Conservation (phyloP, 2,329 filamentous ascomycete genomes). For the Raffaelea albimanens region DNA sequence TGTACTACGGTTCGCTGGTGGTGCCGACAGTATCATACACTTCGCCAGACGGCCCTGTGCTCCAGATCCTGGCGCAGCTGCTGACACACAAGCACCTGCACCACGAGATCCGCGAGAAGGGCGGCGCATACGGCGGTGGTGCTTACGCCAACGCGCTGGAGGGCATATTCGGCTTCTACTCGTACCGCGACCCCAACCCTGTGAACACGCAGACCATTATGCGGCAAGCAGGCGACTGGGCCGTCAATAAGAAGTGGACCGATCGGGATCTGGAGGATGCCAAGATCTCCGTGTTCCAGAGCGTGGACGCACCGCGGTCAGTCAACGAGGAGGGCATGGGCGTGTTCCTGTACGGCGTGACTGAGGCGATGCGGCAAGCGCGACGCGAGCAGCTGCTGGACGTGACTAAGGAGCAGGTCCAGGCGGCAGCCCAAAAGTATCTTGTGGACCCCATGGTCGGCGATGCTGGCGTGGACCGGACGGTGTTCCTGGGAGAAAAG, state of each 20-base stretch:
- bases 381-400: constrained; percentile 79
- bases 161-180: constrained; percentile 89
- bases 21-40: constrained; percentile 79
- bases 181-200: constrained; percentile 93
- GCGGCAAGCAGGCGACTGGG: constrained; percentile 73
- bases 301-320: constrained; percentile 76
- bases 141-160: constrained; percentile 73
- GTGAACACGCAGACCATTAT: constrained; percentile 81
- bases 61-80: constrained; percentile 83
- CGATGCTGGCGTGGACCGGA: constrained; percentile 44
- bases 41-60: constrained; percentile 62
- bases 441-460: constrained; percentile 55
- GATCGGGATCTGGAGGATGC: constrained; percentile 87
- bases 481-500: constrained; percentile 73
- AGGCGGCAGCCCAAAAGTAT: constrained; percentile 71
- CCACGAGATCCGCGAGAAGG: constrained; percentile 95
- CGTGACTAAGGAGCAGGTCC: constrained; percentile 72
- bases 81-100: constrained; percentile 95
- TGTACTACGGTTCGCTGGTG: constrained; percentile 83
- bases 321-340: constrained; percentile 84
- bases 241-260: constrained; percentile 67
- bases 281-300: constrained; percentile 90
- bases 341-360: constrained; percentile 75
- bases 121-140: constrained; percentile 89
- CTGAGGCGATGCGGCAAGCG: constrained; percentile 79